phyloP scores from a whole-genome alignment of 2,329 filamentous ascomycete genomes.

The Fusarium papillatum region DNA sequence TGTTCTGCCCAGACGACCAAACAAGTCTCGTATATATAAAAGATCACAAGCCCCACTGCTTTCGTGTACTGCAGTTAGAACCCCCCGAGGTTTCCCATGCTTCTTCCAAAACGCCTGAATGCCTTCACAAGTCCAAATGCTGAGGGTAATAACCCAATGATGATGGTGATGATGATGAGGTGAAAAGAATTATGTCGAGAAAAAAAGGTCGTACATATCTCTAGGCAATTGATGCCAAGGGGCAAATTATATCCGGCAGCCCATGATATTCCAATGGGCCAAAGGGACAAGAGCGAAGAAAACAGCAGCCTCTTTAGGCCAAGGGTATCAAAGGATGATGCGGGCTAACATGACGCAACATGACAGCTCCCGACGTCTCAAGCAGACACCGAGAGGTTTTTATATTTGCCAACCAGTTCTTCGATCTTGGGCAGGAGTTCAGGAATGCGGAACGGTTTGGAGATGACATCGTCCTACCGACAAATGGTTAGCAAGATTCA shows the following conservation, averaged over 20 bases:
- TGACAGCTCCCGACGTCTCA: conserved; percentile 9
- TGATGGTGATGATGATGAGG: conserved; percentile 25
- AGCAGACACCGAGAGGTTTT: conserved; percentile 45
- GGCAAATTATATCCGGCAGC: conserved; percentile 10
- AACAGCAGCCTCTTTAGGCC: neutral
- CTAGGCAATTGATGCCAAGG: conserved; percentile 20
- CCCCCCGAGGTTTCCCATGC: conserved; percentile 26
- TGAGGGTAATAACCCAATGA: conserved; percentile 17
- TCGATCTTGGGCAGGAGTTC: conserved; percentile 78
- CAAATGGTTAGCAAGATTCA: conserved; percentile 12
- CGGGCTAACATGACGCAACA: neutral
- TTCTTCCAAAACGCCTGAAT: conserved; percentile 39
- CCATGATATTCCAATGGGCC: conserved; percentile 9
- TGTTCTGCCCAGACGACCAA: neutral
- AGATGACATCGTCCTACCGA: conserved; percentile 77
- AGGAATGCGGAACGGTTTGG: conserved; percentile 84
- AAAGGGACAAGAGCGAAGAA: conserved; percentile 10
- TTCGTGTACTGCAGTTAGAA: conserved; percentile 29
- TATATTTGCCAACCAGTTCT: conserved; percentile 62
- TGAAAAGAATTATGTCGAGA: conserved; percentile 34
- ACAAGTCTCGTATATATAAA: conserved; percentile 5
- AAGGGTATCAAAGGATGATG: conserved; percentile 1
- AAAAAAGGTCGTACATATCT: conserved; percentile 10
- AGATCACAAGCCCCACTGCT: conserved; percentile 17
- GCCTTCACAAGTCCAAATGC: conserved; percentile 32